Evolutionary conservation across 208 protist genomes (phyloP), one percentile per base, ranked within the genome.

Genomic region (Acanthamoeba royreba): DNA sequence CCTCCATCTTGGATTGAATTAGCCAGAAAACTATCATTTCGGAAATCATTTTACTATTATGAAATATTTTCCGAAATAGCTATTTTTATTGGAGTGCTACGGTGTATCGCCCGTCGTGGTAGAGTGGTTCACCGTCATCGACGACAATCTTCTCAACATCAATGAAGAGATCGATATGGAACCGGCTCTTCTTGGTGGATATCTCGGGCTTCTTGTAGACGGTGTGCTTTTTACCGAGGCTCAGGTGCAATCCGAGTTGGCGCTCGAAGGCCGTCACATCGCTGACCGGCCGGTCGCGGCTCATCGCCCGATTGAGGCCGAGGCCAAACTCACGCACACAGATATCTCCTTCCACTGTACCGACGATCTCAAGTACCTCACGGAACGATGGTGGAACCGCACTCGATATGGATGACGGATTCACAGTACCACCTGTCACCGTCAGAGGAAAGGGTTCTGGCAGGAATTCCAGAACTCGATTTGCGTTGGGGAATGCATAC

Each of bases 241-340:
- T 98, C 74, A 98, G 74, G 94, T 98, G 98, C 40, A 98, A 96
- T 43, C 98, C 98, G 95, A 97, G 98, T 95, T 98, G 98, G 13
- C 98, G 95, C 96, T 98, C 98, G 93, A 98, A 98, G 35, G 97
- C 97, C 31, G 98, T 98, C 46, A 98, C 98, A 83, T 98, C 98
- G 47, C 93, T 97, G 40, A 98, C 92, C n/a, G 98, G 93, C 94
- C 97, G 97, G 31, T 66, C n/a, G n/a, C 94, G 95, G 25, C 98
- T 97, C 15, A 98, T 96, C 88, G 96, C 97, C n/a, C 97, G 97
- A 94, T 98, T 98, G 46, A 98, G 96, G 28, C 98, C 98, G 81
- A 98, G 97, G 46, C 98, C 98, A 46, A 98, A 96, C 95, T 98
- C 98, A 22, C 98, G 97, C 96, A 98, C 97, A 85, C 97, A 97